phyloP scores from a whole-genome alignment of 805 yeast species.

The Ogataea pignaliae region DNA sequence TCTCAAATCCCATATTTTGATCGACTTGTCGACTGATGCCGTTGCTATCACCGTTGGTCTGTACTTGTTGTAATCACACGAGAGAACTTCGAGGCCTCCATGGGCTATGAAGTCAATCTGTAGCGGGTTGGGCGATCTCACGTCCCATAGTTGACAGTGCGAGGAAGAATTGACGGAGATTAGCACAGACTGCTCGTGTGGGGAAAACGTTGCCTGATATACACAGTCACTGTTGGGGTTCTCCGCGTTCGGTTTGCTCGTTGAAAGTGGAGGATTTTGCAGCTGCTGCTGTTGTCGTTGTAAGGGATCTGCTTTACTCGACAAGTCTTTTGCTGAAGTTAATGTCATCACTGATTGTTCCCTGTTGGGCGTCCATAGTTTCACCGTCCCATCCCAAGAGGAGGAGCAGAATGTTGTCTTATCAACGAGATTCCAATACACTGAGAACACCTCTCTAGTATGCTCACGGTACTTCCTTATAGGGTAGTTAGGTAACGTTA shows the following conservation, averaged over 20 bases:
- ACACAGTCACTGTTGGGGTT: constrained; percentile 51
- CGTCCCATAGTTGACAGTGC: constrained; percentile 76
- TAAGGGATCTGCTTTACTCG: constrained; percentile 13
- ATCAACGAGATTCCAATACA: constrained; percentile 34
- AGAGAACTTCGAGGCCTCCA: constrained; percentile 72
- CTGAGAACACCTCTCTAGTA: constrained; percentile 36
- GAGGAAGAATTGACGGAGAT: constrained; percentile 74
- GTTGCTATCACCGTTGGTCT: constrained; percentile 74
- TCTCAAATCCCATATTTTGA: constrained; percentile 85
- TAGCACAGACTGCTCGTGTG: constrained; percentile 70
- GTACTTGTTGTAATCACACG: constrained; percentile 90
- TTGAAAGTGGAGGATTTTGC: constrained; percentile 31
- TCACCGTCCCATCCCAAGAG: constrained; percentile 91
- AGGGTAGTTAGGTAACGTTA: constrained; percentile 61
- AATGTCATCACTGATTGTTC: constrained; percentile 55
- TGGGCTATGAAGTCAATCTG: constrained; percentile 65
- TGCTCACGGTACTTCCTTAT: constrained; percentile 77
- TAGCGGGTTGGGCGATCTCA: constrained; percentile 60
- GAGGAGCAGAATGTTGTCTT: constrained; percentile 65
- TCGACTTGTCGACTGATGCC: constrained; percentile 85
- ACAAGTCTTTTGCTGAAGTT: constrained; percentile 26
- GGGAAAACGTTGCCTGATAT: constrained; percentile 79
- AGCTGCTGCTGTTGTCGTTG: not conserved
- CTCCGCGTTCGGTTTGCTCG: constrained; percentile 29
- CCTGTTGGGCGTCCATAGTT: constrained; percentile 69